Base-by-base conservation (phyloP, 2,329 filamentous ascomycete genomes). In the Ascochyta lentis region DNA sequence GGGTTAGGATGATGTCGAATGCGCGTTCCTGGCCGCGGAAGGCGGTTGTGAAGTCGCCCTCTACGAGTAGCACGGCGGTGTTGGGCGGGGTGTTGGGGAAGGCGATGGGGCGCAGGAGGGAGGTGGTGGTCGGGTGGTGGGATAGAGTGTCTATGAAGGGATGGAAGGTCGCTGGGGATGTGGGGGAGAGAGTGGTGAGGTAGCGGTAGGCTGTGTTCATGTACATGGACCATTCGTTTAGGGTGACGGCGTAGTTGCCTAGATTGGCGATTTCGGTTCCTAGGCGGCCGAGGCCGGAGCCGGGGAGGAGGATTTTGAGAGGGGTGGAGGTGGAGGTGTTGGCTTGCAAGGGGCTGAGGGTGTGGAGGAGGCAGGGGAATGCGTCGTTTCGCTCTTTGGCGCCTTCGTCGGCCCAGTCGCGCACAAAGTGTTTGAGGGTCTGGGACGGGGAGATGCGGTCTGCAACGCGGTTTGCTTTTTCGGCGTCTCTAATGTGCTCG, bases 221-320 rank as follows among this genome's bases (percentile, higher is more conserved):
- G 58, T 80, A 86, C 69, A 81, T 79, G 1, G 82, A 85, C 80
- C 80, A 86, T 68, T 86, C 84, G 60, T 86, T 86, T 49, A 79
- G 72, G 0, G 81, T 83, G 0, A 85, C 83, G 23, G 83, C 73
- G 51, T 83, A 83, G 1, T 75, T 80, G 2, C 56, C 56, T 12
- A 84, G 72, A 0, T 61, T 65, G 0, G 80, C 75, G 4, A 86
- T 74, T 34, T 86, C 83, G 54, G 83, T 79, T 0, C 81, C 82
- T 0, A 86, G 64, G 1, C 84, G 74, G 0, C 82, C 83, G 1
- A 86, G 49, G 0, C 84, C 84, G 1, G 83, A 76, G 0, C 84
- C 84, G 0, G 84, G 84, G 0, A 86, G 63, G 1, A 86, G 67
- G 0, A 82, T 73, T 27, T 74, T 79, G 1, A 79, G 50, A 1